Evolutionary conservation across 257 asterid species (phyloP).

Genomic region (Leonotis leonurus): DNA sequence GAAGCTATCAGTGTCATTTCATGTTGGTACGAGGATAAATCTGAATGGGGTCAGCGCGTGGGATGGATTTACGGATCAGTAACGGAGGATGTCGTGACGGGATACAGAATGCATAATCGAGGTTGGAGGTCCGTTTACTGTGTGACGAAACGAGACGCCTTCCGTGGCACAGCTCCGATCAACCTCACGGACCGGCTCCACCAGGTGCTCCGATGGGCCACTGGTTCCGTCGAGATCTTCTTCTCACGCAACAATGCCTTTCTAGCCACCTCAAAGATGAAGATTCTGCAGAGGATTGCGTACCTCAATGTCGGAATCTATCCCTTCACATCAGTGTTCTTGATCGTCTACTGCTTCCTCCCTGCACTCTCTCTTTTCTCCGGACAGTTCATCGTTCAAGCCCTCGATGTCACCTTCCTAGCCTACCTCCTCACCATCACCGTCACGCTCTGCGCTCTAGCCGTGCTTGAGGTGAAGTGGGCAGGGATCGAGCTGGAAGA

Average conservation of each 20-base stretch:
- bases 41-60: conserved; percentile 1
- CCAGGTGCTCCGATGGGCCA: conserved; percentile 2
- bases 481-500: conserved; percentile 1
- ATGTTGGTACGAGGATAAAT: conserved; percentile 2
- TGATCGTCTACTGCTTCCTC: background rate
- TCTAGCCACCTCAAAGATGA: background rate
- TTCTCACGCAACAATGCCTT: background rate
- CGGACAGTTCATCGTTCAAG: background rate
- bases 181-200: conserved; percentile 1
- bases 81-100: background rate
- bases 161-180: background rate
- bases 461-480: conserved; percentile 9
- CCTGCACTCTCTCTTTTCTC: background rate
- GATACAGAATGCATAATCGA: background rate
- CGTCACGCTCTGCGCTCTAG: background rate
- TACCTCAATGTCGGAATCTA: conserved; percentile 6
- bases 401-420: background rate
- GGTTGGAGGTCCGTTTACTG: conserved; percentile 6
- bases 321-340: background rate
- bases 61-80: conserved; percentile 4
- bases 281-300: background rate
- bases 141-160: conserved; percentile 5
- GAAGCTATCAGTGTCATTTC: conserved; percentile 3
- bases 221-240: background rate
- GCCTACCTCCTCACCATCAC: conserved; percentile 1